phyloP scores from a whole-genome alignment of 768 basidiomycete species.

The Calvatia gigantea region DNA sequence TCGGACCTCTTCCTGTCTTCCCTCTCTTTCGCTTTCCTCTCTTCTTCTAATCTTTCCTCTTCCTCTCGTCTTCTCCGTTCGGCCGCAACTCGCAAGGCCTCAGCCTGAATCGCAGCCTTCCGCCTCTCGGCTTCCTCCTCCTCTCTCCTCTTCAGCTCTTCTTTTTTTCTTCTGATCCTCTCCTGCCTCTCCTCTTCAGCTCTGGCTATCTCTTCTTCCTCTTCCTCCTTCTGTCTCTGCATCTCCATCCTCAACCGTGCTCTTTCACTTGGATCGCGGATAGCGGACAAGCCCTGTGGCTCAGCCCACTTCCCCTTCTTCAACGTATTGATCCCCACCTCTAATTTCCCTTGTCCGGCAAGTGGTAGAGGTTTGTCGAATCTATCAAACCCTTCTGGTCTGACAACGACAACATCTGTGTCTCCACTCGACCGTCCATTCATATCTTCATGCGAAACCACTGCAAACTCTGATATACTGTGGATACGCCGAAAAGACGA shows the following conservation, averaged over 20 bases:
- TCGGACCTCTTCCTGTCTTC: conserved; percentile 35
- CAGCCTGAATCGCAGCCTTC: conserved; percentile 2
- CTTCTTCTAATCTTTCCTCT: conserved; percentile 41
- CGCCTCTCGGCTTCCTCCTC: conserved; percentile 36
- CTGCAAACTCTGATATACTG: conserved; percentile 7
- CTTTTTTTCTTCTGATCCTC: conserved; percentile 36
- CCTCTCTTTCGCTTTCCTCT: conserved; percentile 36
- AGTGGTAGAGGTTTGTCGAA: not conserved
- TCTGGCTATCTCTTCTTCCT: conserved; percentile 38
- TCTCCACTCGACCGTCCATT: not conserved
- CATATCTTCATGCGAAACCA: conserved; percentile 8
- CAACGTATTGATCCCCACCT: not conserved
- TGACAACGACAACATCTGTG: conserved; percentile 1
- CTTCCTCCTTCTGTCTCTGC: conserved; percentile 32
- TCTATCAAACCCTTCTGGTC: not conserved
- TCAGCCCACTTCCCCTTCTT: conserved; percentile 12
- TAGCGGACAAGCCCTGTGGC: not conserved
- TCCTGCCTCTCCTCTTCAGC: conserved; percentile 45
- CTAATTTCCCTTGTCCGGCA: not conserved
- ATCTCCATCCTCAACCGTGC: conserved; percentile 28
- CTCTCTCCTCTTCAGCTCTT: conserved; percentile 34
- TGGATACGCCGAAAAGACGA: not conserved
- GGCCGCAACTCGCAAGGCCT: conserved; percentile 39
- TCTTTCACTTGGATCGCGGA: conserved; percentile 30
- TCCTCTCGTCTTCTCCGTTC: conserved; percentile 37